A percentile compares a stretch with the other conserved stretches of the same genome.
phyloP scores from a whole-genome alignment of 2,329 filamentous ascomycete species.

The Sporothrix globosa region DNA sequence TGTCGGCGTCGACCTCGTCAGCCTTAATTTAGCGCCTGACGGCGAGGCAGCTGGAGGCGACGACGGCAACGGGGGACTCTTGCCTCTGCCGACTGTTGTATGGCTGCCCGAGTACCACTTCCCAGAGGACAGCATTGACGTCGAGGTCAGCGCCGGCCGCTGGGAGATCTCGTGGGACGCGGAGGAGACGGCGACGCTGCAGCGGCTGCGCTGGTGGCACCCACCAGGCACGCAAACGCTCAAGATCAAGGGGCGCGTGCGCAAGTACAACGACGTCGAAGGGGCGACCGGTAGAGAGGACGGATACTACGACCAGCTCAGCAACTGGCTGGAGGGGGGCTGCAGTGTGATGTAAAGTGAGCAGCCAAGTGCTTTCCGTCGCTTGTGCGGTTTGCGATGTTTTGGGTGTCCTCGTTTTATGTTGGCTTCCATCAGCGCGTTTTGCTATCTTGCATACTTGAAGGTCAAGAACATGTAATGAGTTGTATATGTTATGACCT shows the following conservation, averaged over 20 bases:
- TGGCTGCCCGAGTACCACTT: slow-evolving; percentile 94
- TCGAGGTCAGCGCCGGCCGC: slow-evolving; percentile 81
- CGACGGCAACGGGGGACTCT: slow-evolving; percentile 23
- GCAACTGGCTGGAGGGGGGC: slow-evolving; percentile 51
- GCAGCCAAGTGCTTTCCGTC: neutral
- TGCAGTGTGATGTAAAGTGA: slow-evolving; percentile 57
- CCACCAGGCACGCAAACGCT: slow-evolving; percentile 80
- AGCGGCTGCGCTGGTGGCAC: slow-evolving; percentile 92
- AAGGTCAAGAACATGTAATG: neutral
- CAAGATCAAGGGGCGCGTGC: slow-evolving; percentile 72
- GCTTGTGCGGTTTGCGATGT: neutral
- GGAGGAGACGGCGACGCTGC: slow-evolving; percentile 68
- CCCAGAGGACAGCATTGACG: slow-evolving; percentile 69
- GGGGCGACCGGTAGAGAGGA: slow-evolving; percentile 68
- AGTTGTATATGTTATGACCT: neutral
- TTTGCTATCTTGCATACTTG: slow-evolving; percentile 11
- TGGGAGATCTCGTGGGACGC: slow-evolving; percentile 83
- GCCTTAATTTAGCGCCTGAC: slow-evolving; percentile 16
- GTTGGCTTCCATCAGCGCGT: neutral
- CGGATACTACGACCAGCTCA: slow-evolving; percentile 75
- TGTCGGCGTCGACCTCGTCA: slow-evolving; percentile 13
- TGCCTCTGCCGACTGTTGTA: slow-evolving; percentile 68
- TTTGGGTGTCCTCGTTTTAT: neutral
- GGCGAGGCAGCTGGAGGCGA: slow-evolving; percentile 16
- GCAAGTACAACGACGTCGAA: slow-evolving; percentile 60